Evolutionary conservation across 2,329 filamentous ascomycete species (phyloP), one percentile per base, ranked within the genome.

Genomic region (Beauveria australis): DNA sequence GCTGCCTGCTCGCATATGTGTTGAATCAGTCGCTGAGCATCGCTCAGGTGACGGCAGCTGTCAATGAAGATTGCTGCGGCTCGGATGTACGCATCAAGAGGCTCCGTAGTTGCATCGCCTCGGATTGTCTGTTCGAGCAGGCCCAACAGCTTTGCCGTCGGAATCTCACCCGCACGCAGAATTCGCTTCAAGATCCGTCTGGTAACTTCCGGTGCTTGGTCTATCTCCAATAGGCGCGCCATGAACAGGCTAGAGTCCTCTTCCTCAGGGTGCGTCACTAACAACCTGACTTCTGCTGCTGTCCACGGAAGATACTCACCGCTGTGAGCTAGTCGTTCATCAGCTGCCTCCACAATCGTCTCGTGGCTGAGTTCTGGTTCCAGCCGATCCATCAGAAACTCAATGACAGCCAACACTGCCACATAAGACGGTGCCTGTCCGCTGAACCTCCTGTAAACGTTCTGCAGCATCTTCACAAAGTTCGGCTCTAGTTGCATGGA

Each of bases 221-320:
- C 80, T 53, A 88, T 77, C 22, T 77, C 75, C 30, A 92, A 76
- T 28, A 92, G 76, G 69, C 88, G 90, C 67, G 86, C 84, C 26
- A 88, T 70, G 57, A 89, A 84, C n/a, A 85, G 74, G 63, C 81
- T 84, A 22, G 65, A 60, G 2, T 65, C 54, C 3, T 67, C 66
- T 1, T 64, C 62, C 41, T 70, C 71, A 66, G 64, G 69, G 41
- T 79, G 74, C 41, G 71, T 70, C 61, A 78, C 73, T 2, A 86
- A 64, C 2, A 79, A 65, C 30, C 76, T 71, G 14, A 79, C 72
- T 67, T 86, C 83, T 0, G 67, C 63, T 0, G 69, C 66, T 3
- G 78, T 79, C 68, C 82, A 79, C 1, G 75, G 75, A 49, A 82
- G 76, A 3, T 71, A 65, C 6, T 63, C 28, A 63, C 73, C 67